Percentiles rank a stretch among this genome's conserved stretches.
Conservation (phyloP, 352 stramenopile genomes). For the Pythium utonaiense region DNA sequence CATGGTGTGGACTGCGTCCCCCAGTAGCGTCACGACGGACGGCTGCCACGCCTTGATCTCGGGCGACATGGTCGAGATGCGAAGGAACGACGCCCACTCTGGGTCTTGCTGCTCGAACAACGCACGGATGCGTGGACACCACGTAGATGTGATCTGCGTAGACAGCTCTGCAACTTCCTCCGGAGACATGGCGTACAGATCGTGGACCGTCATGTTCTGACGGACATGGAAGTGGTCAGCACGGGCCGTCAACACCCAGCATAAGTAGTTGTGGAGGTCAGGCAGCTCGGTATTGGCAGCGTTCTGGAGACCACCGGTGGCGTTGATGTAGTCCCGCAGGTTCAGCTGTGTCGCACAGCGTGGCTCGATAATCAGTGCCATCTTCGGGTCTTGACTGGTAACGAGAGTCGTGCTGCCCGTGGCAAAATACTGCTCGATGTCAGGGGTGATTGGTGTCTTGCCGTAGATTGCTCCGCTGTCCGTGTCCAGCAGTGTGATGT, state of each 20-base stretch:
- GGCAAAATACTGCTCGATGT: slow-evolving; percentile 48
- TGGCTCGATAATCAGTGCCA: slow-evolving; percentile 61
- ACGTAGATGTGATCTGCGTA: slow-evolving; percentile 46
- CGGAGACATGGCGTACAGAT: slow-evolving; percentile 46
- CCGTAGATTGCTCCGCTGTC: slow-evolving; percentile 67
- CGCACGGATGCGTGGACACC: slow-evolving; percentile 41
- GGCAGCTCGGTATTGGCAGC: slow-evolving; percentile 17
- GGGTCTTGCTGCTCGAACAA: slow-evolving; percentile 41
- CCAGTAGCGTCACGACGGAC: slow-evolving; percentile 47
- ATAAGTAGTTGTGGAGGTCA: slow-evolving; percentile 53
- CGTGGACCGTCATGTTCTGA: slow-evolving; percentile 27
- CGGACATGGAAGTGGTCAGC: slow-evolving; percentile 38
- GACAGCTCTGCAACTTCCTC: slow-evolving; percentile 45
- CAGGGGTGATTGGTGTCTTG: slow-evolving; percentile 52
- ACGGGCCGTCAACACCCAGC: slow-evolving; percentile 55
- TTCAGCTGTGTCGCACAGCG: slow-evolving; percentile 33
- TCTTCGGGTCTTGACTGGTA: slow-evolving; percentile 36
- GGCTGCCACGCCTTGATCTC: slow-evolving; percentile 50
- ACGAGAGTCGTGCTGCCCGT: slow-evolving; percentile 47
- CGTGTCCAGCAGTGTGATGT: slow-evolving; percentile 50
- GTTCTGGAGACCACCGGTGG: slow-evolving; percentile 12
- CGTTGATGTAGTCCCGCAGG: slow-evolving; percentile 23
- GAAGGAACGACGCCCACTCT: slow-evolving; percentile 57
- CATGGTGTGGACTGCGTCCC: slow-evolving; percentile 67
- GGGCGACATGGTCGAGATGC: slow-evolving; percentile 58